A percentile compares a stretch with the other conserved stretches of the same genome.
Evolutionary conservation across 192 early-diverging fungal species (phyloP).

Genomic region (Gaertneriomyces sp.): DNA sequence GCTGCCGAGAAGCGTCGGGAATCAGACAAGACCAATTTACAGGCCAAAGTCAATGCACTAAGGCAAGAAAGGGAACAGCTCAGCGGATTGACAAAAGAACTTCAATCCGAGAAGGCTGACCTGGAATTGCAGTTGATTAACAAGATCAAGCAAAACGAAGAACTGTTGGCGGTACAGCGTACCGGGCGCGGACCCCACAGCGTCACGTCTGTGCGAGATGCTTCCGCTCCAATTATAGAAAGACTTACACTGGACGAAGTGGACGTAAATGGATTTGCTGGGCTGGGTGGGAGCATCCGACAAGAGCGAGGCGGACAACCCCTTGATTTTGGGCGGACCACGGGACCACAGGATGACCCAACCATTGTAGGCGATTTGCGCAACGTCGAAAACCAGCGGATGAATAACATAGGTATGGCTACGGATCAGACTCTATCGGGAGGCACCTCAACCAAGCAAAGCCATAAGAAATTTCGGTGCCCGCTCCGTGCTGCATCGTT

Average conservation of each 20-base stretch:
- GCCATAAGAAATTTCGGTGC: too few species aligned
- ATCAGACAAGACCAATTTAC: constrained; percentile 14
- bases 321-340: background rate
- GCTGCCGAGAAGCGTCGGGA: constrained; percentile 14
- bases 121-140: constrained; percentile 3
- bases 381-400: too few species aligned
- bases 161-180: background rate
- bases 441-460: too few species aligned
- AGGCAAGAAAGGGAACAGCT: constrained; percentile 15
- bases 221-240: background rate
- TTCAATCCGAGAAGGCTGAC: constrained; percentile 5
- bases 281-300: background rate
- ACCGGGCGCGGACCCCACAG: background rate
- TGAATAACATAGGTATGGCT: too few species aligned
- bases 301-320: background rate
- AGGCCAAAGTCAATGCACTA: constrained; percentile 15
- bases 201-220: background rate
- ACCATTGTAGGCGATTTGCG: too few species aligned
- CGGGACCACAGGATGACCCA: background rate
- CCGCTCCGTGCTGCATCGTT: too few species aligned
- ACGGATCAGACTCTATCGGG: too few species aligned
- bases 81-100: background rate
- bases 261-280: background rate
- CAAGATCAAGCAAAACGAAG: constrained; percentile 23
- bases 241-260: background rate